phyloP scores from a whole-genome alignment of 257 asterid species.

The Solanum microdontum region DNA sequence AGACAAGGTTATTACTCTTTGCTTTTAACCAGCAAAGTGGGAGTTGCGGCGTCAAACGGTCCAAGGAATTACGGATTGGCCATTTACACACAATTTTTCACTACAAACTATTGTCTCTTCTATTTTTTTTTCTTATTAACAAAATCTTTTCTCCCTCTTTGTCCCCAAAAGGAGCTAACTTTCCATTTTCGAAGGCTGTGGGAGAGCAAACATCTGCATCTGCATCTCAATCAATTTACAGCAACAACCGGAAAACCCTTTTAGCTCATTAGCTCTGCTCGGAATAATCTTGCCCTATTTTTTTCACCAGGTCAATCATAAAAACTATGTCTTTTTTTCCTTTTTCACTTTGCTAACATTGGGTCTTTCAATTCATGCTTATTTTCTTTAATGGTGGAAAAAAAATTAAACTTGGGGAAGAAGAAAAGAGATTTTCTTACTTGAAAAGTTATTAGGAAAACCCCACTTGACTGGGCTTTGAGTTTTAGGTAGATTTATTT shows the following conservation, averaged over 20 bases:
- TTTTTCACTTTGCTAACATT: neutral
- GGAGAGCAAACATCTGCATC: neutral
- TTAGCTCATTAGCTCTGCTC: too few relatives aligned
- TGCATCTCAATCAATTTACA: neutral
- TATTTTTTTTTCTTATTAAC: neutral
- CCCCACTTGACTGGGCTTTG: neutral
- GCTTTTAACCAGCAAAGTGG: neutral
- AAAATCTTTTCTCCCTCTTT: neutral
- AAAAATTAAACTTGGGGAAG: neutral
- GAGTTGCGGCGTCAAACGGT: neutral
- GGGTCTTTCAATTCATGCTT: neutral
- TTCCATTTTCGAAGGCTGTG: neutral
- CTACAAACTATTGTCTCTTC: neutral
- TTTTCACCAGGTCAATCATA: neutral
- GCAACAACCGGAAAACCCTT: neutral
- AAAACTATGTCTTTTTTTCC: neutral
- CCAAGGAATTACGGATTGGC: neutral
- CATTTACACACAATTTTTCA: neutral
- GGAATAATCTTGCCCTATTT: neutral
- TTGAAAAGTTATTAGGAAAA: neutral
- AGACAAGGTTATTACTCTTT: neutral
- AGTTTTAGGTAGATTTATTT: neutral
- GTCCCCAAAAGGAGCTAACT: neutral
- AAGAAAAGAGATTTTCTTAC: neutral
- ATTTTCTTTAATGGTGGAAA: neutral